Percentiles rank a stretch among this genome's conserved stretches.
Evolutionary conservation across 345 rosid genomes (phyloP).

Genomic region (Pugionium cornutum): DNA sequence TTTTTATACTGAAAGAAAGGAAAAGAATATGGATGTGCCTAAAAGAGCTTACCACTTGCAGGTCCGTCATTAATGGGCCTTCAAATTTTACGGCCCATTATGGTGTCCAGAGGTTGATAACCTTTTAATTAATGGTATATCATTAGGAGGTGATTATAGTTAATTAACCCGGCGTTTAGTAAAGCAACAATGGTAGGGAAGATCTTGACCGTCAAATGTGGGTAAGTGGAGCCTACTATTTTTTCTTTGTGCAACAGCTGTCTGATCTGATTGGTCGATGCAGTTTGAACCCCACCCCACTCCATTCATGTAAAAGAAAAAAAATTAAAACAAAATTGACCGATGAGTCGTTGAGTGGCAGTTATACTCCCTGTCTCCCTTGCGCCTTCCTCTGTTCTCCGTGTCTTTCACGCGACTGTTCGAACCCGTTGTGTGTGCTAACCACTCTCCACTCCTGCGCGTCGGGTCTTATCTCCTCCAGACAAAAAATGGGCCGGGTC

Average conservation of each 20-base stretch:
- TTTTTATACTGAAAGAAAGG: too few species aligned
- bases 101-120: neutral
- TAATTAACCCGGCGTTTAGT: constrained; percentile 2
- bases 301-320: neutral
- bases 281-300: constrained; percentile 35
- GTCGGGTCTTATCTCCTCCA: neutral
- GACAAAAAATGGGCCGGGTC: constrained; percentile 26
- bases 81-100: neutral
- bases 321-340: constrained; percentile 21
- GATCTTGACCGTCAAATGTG: constrained; percentile 41
- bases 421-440: neutral
- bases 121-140: neutral
- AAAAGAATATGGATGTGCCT: too few species aligned
- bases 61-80: neutral
- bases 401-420: constrained; percentile 15
- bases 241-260: constrained; percentile 18
- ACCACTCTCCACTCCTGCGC: constrained; percentile 17
- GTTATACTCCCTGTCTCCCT: constrained; percentile 34
- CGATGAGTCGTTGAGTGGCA: constrained; percentile 45
- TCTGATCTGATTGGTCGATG: constrained; percentile 39
- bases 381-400: neutral
- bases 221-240: constrained; percentile 1
- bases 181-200: constrained; percentile 27
- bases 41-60: too few species aligned
- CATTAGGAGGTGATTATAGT: constrained; percentile 29